Conservation (phyloP, 441 rosid species). For the Flueggea neowawraea region DNA sequence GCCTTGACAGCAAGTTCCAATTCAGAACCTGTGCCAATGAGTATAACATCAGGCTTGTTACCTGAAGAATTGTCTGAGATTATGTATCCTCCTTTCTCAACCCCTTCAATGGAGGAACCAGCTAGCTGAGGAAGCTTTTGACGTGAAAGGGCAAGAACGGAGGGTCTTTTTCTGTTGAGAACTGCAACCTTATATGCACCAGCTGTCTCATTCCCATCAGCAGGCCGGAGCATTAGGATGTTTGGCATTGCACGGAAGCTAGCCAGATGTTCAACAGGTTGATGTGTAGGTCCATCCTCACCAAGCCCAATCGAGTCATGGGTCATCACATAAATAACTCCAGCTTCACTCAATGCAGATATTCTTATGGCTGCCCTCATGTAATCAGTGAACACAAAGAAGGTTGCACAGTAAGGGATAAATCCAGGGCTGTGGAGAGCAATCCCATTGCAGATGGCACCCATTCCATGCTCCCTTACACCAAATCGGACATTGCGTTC, state of each 20-base stretch:
- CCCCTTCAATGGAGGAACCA: constrained; percentile 84
- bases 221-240: constrained; percentile 84
- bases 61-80: constrained; percentile 78
- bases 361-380: constrained; percentile 90
- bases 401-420: constrained; percentile 87
- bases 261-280: constrained; percentile 88
- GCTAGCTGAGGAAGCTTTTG: constrained; percentile 80
- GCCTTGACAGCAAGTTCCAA: constrained; percentile 76
- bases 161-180: constrained; percentile 68
- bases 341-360: constrained; percentile 69
- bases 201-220: constrained; percentile 91
- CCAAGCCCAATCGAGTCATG: constrained; percentile 97
- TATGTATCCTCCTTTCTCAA: constrained; percentile 74
- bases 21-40: constrained; percentile 91
- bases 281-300: constrained; percentile 97
- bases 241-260: constrained; percentile 99
- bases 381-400: constrained; percentile 97
- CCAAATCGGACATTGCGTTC: constrained; percentile 87
- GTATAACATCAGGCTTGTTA: constrained; percentile 75
- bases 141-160: constrained; percentile 77
- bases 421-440: constrained; percentile 77
- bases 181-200: constrained; percentile 82
- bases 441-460: constrained; percentile 84
- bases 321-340: constrained; percentile 91
- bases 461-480: constrained; percentile 93